These are phyloP conservation scores for Kwoniella dendrophila DNA, from an alignment of 768 basidiomycete species.

Conservation along the genomic window DNA sequence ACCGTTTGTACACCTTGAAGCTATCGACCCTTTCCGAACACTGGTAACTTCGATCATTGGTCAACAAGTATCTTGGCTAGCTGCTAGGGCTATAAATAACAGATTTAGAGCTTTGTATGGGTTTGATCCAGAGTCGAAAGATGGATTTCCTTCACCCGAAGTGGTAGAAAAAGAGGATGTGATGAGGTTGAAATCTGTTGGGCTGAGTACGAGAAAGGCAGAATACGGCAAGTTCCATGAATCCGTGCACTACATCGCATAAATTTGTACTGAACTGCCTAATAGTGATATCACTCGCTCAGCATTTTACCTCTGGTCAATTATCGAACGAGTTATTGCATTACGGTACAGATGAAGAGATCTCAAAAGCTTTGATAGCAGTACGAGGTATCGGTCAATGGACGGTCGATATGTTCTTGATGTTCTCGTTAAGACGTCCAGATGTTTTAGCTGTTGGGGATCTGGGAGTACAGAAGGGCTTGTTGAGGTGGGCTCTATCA, in stretches of 20 bases:
- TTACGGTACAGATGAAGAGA: conserved; percentile 72
- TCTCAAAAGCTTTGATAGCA: conserved; percentile 72
- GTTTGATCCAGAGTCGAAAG: conserved; percentile 50
- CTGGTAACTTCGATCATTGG: conserved; percentile 73
- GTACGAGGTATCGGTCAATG: conserved; percentile 74
- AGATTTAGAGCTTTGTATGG: conserved; percentile 77
- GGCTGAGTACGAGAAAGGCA: conserved; percentile 80
- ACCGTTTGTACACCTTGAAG: conserved; percentile 74
- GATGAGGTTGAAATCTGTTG: conserved; percentile 68
- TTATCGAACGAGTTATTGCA: conserved; percentile 73
- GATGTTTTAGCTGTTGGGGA: conserved; percentile 78
- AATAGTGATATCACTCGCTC: conserved; percentile 74
- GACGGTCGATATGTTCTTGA: conserved; percentile 87
- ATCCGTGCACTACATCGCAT: neutral
- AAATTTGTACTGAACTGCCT: neutral
- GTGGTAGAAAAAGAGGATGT: conserved; percentile 69
- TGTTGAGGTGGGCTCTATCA: conserved; percentile 54
- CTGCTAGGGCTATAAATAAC: conserved; percentile 79
- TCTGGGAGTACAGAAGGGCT: conserved; percentile 71
- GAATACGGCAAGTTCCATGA: conserved; percentile 69
- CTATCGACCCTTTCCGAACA: conserved; percentile 82
- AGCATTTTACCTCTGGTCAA: conserved; percentile 77
- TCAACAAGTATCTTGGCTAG: conserved; percentile 68
- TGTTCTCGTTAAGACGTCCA: conserved; percentile 80
- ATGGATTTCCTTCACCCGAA: conserved; percentile 68